Evolutionary conservation across 2,329 filamentous ascomycete genomes (phyloP).

Genomic region (Penicillium sp.): DNA sequence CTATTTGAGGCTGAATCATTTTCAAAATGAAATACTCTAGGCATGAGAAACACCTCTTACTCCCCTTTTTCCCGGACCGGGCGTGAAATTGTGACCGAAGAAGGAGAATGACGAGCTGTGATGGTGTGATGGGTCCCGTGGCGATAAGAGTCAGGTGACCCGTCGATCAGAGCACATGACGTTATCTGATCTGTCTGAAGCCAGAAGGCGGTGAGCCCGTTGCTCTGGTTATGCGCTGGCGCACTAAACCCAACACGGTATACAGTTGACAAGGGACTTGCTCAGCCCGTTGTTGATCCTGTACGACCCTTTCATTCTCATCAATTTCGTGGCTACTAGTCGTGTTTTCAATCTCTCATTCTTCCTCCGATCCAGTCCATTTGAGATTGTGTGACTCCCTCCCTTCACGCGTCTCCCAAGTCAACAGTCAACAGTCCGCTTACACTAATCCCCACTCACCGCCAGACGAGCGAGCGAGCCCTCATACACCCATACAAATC

Average conservation of each 20-base stretch:
- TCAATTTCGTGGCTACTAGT: conserved; percentile 8
- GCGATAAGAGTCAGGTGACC: conserved; percentile 17
- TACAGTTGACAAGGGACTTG: conserved; percentile 36
- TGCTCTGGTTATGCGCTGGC: conserved; percentile 41
- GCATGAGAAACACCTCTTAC: background rate
- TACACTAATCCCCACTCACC: background rate
- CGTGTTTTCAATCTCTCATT: conserved; percentile 14
- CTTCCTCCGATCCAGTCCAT: background rate
- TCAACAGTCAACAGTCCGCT: background rate
- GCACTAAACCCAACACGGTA: conserved; percentile 41
- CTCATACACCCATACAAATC: background rate
- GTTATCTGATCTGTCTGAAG: conserved; percentile 10
- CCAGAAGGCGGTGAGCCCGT: conserved; percentile 29
- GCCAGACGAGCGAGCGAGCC: background rate
- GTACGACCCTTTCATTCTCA: conserved; percentile 17
- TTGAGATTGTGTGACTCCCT: conserved; percentile 11
- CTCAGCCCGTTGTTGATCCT: conserved; percentile 24
- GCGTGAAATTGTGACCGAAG: background rate
- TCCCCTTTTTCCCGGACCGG: background rate
- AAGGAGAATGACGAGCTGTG: background rate
- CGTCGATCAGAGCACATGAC: conserved; percentile 18
- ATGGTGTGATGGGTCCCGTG: background rate
- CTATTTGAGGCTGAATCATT: conserved; percentile 27
- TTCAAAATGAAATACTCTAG: background rate
- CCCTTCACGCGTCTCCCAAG: background rate